Evolutionary conservation across 495 filamentous ascomycete genomes (phyloP).

Genomic region (Acidomyces sp.): DNA sequence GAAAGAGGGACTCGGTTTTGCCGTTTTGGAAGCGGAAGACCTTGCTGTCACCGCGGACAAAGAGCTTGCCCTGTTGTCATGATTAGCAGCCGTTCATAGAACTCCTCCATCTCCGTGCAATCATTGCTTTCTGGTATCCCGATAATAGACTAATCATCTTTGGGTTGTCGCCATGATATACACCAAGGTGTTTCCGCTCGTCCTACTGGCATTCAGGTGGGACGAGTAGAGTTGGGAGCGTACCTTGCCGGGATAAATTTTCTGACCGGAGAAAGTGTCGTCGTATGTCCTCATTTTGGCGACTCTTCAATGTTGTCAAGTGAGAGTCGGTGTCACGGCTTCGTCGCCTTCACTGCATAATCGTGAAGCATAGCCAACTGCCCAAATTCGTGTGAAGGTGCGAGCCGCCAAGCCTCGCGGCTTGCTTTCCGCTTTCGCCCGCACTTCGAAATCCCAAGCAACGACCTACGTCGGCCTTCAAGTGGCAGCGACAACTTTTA

Average conservation of each 20-base stretch:
- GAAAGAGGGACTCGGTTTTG: constrained; percentile 99
- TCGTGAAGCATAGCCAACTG: too few species aligned
- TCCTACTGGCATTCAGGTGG: background rate
- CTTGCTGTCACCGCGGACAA: constrained; percentile 98
- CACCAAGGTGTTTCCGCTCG: background rate
- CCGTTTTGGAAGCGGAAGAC: constrained; percentile 99
- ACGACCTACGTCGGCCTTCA: too few species aligned
- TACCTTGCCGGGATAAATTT: constrained; percentile 99
- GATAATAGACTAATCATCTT: too few species aligned
- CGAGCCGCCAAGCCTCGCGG: too few species aligned
- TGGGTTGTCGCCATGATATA: too few species aligned
- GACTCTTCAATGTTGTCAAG: constrained; percentile 2
- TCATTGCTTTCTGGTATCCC: background rate
- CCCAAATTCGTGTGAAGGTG: too few species aligned
- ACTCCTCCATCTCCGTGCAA: too few species aligned
- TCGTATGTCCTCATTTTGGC: constrained; percentile 93
- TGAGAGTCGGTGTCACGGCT: constrained; percentile 7
- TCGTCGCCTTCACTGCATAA: too few species aligned
- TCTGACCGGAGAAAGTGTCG: constrained; percentile 93
- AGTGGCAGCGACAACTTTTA: too few species aligned
- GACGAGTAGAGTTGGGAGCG: constrained; percentile 8
- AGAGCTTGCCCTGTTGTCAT: constrained; percentile 79
- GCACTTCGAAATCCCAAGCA: too few species aligned
- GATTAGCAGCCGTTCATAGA: background rate
- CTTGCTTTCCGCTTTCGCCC: too few species aligned